Evolutionary conservation across 2,329 filamentous ascomycete species (phyloP), one percentile per base, ranked within the genome.

Genomic region (Metarhizium guizhouense): DNA sequence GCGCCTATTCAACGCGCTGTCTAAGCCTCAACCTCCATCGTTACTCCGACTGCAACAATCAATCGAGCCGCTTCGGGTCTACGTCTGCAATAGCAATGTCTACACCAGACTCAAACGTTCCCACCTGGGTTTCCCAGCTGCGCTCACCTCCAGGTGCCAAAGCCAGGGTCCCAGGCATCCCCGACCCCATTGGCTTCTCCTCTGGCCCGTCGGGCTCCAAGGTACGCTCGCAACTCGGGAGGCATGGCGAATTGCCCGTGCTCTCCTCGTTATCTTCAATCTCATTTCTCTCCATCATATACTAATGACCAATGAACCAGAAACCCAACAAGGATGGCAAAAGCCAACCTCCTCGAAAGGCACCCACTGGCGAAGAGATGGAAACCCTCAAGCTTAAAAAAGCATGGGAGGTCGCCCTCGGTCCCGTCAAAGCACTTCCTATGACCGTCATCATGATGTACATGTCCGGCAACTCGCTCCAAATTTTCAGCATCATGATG

Each of bases 401-500:
- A 72, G 94, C 94, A 0, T 99, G 94, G 94, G 94, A 99, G 73
- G 83, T 99, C 48, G 93, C 94, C 47, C 83, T 99, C 51, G 93
- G 87, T 2, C 94, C 94, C 0, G 87, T 94, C 59, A 99, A 99
- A 77, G 86, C 87, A 69, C 79, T 99, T 50, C 94, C 94, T 57
- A 99, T 99, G 94, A 97, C 95, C 56, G 92, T 87, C 60, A 93
- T 99, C 70, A 96, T 96, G 86, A 97, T 97, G 91, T 99, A 99
- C 81, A 99, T 99, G 94, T 95, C 93, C 36, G 94, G 94, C 66
- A 99, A 97, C 76, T 91, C 90, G 59, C 83, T 99, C 50, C 94
- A 99, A 71, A 97, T 99, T 62, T 99, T 99, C 78, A 95, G 88
- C 73, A 97, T 99, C 74, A 97, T 97, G 90, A 99, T 97, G 92